phyloP scores from a whole-genome alignment of 257 asterid genomes.

The Linaria vulgaris region DNA sequence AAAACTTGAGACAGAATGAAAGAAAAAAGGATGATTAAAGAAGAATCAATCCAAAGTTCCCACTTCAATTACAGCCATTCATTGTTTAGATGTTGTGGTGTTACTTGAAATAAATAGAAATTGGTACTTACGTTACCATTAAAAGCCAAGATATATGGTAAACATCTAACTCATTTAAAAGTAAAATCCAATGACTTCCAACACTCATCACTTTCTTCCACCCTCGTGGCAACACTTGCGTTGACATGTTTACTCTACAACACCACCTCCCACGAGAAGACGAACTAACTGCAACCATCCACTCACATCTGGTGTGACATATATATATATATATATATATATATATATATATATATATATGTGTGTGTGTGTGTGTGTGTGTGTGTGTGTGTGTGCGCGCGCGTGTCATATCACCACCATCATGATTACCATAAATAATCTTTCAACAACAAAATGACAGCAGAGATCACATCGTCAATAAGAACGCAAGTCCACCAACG shows the following conservation, averaged over 20 bases:
- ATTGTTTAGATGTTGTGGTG: too few species aligned
- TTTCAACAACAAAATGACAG: background rate
- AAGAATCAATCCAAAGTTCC: background rate
- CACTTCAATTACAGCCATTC: too few species aligned
- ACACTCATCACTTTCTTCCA: background rate
- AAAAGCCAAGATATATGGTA: too few species aligned
- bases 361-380: too few species aligned
- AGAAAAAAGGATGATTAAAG: background rate
- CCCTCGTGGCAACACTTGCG: constrained; percentile 2
- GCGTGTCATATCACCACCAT: background rate
- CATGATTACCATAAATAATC: background rate
- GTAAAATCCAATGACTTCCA: background rate
- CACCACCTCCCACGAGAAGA: background rate
- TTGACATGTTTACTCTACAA: background rate
- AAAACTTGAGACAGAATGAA: background rate
- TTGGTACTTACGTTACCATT: too few species aligned
- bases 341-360: too few species aligned
- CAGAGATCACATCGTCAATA: too few species aligned
- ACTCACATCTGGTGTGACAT: too few species aligned
- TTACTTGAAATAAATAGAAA: too few species aligned
- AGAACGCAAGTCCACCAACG: background rate
- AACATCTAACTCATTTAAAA: too few species aligned
- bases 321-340: too few species aligned
- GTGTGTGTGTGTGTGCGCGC: too few species aligned
- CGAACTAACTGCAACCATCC: background rate